Evolutionary conservation across 805 yeast genomes (phyloP), one percentile per base, ranked within the genome.

Genomic region (Myxozyma melibiosi): DNA sequence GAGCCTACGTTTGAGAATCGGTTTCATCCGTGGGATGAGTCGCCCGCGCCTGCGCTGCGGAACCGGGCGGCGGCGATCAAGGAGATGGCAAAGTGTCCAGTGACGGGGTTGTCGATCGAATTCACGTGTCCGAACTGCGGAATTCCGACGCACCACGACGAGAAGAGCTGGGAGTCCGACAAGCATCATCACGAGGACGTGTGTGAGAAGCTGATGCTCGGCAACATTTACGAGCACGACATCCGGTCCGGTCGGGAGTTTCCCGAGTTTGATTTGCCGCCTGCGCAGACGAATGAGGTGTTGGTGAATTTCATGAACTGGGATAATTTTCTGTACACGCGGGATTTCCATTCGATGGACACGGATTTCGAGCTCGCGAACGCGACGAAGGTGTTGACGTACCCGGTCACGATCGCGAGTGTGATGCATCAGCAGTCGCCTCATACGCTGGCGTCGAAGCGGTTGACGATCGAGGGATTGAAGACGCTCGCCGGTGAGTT

Each of bases 281-380:
- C 82, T 3, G 79, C 77, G 14, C 95, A 88, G 72, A 87, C 84
- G 51, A 78, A 76, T 49, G 97, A 91, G 69, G 84, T 84, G 60
- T 66, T 70, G 35, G 83, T 90, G 58, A 90, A 90, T 70, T 81
- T 90, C 70, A 77, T 84, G 47, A 84, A 81, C 71, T 94, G 99
- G 99, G 98, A 94, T 73, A 78, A 94, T 8, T 92, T 83, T 68
- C 86, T 94, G 70, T 94, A 92, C 73, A 92, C 98, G 0, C 81
- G 99, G 71, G 86, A 86, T 66, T 94, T 89, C 71, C 86, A 84
- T 67, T 92, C 97, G 4, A 92, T 94, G 98, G 96, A 94, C 73
- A 88, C 96, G 3, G 97, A 91, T 72, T 92, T 89, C 76, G 95
- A 92, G 72, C 77, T 92, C 69, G 98, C 98, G 1, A 95, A 96